Base-by-base conservation (phyloP, 1,284 basidiomycete species). In the Caloboletus firmus region DNA sequence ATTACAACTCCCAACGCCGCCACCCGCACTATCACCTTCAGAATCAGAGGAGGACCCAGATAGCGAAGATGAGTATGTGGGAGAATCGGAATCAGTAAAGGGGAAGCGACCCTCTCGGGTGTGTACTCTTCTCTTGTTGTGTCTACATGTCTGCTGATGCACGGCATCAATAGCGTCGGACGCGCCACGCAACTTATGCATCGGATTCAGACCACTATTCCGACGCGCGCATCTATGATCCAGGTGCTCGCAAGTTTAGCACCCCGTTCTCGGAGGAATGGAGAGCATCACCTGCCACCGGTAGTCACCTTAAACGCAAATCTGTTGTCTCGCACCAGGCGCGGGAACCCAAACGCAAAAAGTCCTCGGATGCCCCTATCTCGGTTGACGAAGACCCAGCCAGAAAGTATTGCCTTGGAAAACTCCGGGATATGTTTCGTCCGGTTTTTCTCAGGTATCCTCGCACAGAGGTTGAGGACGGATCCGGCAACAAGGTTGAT, bases 391-490 rank as follows among this genome's bases (percentile, higher is more conserved):
- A 86, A n/a, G 89, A 92, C 62, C 82, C 87, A 12, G 77, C 82
- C 0, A 78, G 90, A 59, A 89, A 84, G 64, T 91, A 89, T 61
- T 91, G 89, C 66, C 73, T 88, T 50, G 79, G 79, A 18, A 90
- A 90, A 70, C 71, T 91, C 59, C 79, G 83, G 57, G 85, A 87
- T 52, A 72, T 89, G 55, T 82, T 91, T 67, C 73, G 74, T 56
- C 78, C 82, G 32, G 83, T 91, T 36, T 92, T 88, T 67, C 61
- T 82, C 56, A 78, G 80, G 55, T 87, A 89, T 70, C 85, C 85
- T 24, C 76, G 81, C 67, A 66, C 17, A 8, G 65, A 63, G 49
- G 49, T 43, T 56, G 62, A 54, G 47, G 60, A 59, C 54, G 65
- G 55, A 53, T 68, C 44, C 55, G 60, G 59, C 2, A 52, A 49